A percentile compares a stretch with the other conserved stretches of the same genome.
Conservation (phyloP, 1,139 yeast genomes). For the Kodamaea derodonti region DNA sequence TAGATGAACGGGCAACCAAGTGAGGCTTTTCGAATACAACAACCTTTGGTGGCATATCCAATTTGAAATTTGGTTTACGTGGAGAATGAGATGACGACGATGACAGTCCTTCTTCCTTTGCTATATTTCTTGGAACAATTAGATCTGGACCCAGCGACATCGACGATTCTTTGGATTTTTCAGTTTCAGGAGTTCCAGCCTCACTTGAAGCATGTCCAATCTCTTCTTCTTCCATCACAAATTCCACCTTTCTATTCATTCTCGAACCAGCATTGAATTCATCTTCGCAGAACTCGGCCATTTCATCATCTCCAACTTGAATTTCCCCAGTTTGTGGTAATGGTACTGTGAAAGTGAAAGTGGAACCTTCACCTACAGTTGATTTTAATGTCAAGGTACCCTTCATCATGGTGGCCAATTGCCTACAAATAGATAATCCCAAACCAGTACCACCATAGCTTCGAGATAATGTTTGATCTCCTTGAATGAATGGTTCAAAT, state of each 20-base stretch:
- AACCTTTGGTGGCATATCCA: constrained; percentile 9
- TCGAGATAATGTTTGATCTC: constrained; percentile 89
- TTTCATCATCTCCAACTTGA: constrained; percentile 33
- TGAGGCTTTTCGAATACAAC: constrained; percentile 40
- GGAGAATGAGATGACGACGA: constrained; percentile 4
- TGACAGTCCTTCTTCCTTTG: neutral
- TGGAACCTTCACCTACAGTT: constrained; percentile 71
- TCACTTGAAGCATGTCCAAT: constrained; percentile 6
- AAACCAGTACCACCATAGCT: constrained; percentile 90
- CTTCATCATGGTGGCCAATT: constrained; percentile 83
- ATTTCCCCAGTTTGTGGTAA: constrained; percentile 67
- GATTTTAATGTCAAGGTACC: constrained; percentile 75
- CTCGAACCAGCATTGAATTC: constrained; percentile 39
- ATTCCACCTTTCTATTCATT: constrained; percentile 36
- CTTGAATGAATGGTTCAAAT: constrained; percentile 95
- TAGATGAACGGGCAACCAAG: constrained; percentile 46
- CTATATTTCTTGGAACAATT: neutral
- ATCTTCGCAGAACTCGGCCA: constrained; percentile 41
- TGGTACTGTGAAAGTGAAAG: constrained; percentile 77
- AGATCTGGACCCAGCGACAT: constrained; percentile 1
- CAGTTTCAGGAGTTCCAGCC: constrained; percentile 1
- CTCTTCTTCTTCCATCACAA: constrained; percentile 19
- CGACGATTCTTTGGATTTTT: constrained; percentile 7
- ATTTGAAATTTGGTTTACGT: constrained; percentile 8
- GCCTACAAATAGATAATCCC: constrained; percentile 88